These are phyloP conservation scores for Xylaria cubensis DNA, from an alignment of 495 filamentous ascomycete species.

Conservation along the genomic window DNA sequence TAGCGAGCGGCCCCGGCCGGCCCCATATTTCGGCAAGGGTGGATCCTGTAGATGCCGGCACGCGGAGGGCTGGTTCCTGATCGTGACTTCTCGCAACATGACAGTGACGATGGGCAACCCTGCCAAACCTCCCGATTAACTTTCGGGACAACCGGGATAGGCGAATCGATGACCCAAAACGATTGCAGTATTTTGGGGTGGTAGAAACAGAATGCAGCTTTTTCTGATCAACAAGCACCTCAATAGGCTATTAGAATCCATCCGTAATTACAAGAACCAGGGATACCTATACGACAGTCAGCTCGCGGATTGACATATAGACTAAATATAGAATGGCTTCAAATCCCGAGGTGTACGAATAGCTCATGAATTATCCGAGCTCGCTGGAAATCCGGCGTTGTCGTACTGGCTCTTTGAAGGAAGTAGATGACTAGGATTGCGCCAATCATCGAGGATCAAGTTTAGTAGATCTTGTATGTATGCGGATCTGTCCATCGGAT, in stretches of 20 bases:
- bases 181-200: too few species aligned
- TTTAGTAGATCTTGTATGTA: conserved; percentile 31
- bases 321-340: neutral
- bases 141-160: neutral
- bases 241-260: neutral
- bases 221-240: too few species aligned
- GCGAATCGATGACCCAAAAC: too few species aligned
- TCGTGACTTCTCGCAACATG: too few species aligned
- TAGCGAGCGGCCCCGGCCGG: neutral
- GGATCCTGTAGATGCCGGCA: neutral
- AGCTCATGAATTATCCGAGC: conserved; percentile 44
- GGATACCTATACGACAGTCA: neutral
- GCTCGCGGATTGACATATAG: neutral
- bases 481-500: neutral
- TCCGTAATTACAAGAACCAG: neutral
- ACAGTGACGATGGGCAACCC: too few species aligned
- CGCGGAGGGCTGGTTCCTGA: too few species aligned
- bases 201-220: too few species aligned
- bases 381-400: conserved; percentile 45
- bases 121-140: neutral
- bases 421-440: conserved; percentile 44
- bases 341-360: neutral
- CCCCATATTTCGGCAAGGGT: neutral
- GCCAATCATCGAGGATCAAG: conserved; percentile 49
- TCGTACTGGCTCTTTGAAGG: conserved; percentile 46